Percentiles rank a stretch among this genome's conserved stretches.
Evolutionary conservation across 2,329 filamentous ascomycete genomes (phyloP).

Genomic region (Colletotrichum lentis): DNA sequence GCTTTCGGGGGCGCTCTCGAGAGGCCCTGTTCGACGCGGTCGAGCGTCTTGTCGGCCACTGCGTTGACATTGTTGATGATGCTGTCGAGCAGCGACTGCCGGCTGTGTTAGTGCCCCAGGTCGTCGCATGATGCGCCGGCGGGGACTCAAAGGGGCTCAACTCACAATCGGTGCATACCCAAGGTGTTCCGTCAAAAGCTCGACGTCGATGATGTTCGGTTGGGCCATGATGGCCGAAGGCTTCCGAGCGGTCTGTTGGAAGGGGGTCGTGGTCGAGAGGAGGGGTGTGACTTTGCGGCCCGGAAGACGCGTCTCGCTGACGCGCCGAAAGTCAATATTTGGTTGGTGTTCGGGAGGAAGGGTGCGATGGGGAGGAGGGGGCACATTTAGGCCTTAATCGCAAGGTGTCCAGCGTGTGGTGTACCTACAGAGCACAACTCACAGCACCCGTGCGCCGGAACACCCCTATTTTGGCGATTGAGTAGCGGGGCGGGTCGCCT

Average conservation of each 20-base stretch:
- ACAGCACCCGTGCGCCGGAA: constrained; percentile 12
- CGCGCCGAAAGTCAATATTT: constrained; percentile 38
- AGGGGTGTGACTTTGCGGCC: constrained; percentile 5
- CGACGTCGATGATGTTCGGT: constrained; percentile 60
- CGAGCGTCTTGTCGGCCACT: constrained; percentile 87
- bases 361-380: background rate
- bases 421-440: background rate
- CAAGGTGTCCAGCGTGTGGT: constrained; percentile 21
- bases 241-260: background rate
- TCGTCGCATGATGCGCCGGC: constrained; percentile 22
- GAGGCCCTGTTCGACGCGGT: constrained; percentile 85
- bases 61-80: constrained; percentile 98
- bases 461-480: constrained; percentile 14
- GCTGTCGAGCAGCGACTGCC: constrained; percentile 90
- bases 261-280: constrained; percentile 2
- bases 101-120: constrained; percentile 14
- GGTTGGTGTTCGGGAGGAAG: constrained; percentile 15
- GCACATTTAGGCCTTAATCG: constrained; percentile 28
- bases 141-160: constrained; percentile 38
- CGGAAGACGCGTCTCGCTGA: constrained; percentile 35
- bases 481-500: constrained; percentile 19
- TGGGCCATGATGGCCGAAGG: constrained; percentile 25
- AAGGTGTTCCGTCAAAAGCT: constrained; percentile 92
- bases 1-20: constrained; percentile 74
- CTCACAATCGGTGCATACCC: constrained; percentile 90